Evolutionary conservation across 805 yeast genomes (phyloP), one percentile per base, ranked within the genome.

Genomic region (Debaryomyces tyrocola): DNA sequence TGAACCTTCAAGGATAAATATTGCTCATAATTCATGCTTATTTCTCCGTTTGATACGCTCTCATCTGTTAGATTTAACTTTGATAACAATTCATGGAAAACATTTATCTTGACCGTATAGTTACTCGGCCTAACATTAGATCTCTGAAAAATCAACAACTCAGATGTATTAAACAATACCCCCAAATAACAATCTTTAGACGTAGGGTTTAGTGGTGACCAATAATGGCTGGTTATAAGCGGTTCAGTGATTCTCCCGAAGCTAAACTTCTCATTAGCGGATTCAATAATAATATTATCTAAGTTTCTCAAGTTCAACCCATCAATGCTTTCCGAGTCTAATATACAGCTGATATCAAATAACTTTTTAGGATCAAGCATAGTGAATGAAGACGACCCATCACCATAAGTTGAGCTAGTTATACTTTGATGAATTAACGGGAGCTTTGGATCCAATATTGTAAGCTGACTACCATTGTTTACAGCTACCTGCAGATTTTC

Each of bases 151-250:
- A 71, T 46, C 33, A 71, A 43, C 11, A 71, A 53, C 44, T 73
- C 78, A 0, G 73, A 72, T 1, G 75, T 62, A 45, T 67, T 71
- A 42, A 63, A 62, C 24, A 73, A 50, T 1, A 69, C 66, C 0
- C 68, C 75, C 36, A 73, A 53, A 36, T 49, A 53, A 40, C 67
- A 58, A 38, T 65, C 65, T 35, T 64, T 58, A 3, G 62, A 53
- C n/a, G 50, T 40, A 1, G 52, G 48, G 28, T 54, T 51, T 2
- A 55, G 44, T 2, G 64, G 56, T 4, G 71, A 57, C 75, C 77
- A 70, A 41, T 55, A 56, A 48, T 70, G 75, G 21, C 58, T 51
- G 7, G 63, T 59, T n/a, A 71, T 66, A 15, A 48, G 34, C 1
- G 72, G 67, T 20, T 71, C 75, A 20, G 53, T 47, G 27, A 70